phyloP scores from a whole-genome alignment of 768 basidiomycete species.

The Pleurotus cornucopiae region DNA sequence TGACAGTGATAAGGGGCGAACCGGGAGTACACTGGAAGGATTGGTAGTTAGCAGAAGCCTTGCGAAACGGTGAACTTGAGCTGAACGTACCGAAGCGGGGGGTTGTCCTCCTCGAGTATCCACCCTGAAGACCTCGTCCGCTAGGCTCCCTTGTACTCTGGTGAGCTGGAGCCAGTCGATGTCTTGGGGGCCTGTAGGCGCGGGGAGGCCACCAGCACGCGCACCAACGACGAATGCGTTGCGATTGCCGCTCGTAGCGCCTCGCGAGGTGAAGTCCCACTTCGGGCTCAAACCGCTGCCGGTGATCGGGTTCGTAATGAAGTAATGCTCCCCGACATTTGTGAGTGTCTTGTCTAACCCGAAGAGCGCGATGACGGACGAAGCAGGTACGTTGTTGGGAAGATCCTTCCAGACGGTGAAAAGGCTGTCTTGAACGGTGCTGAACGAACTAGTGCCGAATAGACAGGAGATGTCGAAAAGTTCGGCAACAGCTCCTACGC shows the following conservation, averaged over 20 bases:
- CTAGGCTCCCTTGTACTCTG: slow-evolving; percentile 42
- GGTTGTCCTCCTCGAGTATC: slow-evolving; percentile 54
- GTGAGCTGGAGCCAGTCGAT: slow-evolving; percentile 57
- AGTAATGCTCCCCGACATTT: slow-evolving; percentile 53
- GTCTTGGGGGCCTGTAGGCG: slow-evolving; percentile 25
- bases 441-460: slow-evolving; percentile 29
- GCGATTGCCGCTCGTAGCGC: slow-evolving; percentile 31
- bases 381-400: slow-evolving; percentile 11
- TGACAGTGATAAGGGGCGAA: slow-evolving; percentile 38
- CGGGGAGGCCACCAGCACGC: slow-evolving; percentile 30
- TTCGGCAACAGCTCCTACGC: slow-evolving; percentile 44
- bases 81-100: slow-evolving; percentile 38
- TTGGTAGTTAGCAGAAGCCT: neutral
- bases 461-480: slow-evolving; percentile 55
- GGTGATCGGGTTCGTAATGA: slow-evolving; percentile 40
- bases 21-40: slow-evolving; percentile 33
- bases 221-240: slow-evolving; percentile 45
- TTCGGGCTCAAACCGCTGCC: slow-evolving; percentile 41
- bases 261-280: slow-evolving; percentile 52
- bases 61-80: neutral
- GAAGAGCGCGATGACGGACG: slow-evolving; percentile 14
- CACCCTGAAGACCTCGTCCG: slow-evolving; percentile 45
- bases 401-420: slow-evolving; percentile 17
- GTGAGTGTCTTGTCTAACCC: slow-evolving; percentile 8
- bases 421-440: slow-evolving; percentile 36